Percentiles rank a stretch among this genome's conserved stretches.
Evolutionary conservation across 1,284 basidiomycete genomes (phyloP).

Genomic region (Heterobasidion irregulare): DNA sequence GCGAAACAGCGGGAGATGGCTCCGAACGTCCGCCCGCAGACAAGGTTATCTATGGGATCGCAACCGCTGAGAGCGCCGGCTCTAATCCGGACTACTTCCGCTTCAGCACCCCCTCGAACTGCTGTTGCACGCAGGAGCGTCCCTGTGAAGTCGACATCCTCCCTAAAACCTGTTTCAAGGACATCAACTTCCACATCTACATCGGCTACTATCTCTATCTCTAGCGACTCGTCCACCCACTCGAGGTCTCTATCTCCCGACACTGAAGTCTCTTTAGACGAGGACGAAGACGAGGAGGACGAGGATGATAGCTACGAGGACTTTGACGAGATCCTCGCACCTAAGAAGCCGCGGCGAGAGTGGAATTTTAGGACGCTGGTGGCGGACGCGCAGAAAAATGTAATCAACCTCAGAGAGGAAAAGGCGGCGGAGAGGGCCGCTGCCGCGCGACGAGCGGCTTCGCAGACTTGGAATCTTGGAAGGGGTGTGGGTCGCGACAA

Average conservation of each 20-base stretch:
- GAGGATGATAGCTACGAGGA: neutral
- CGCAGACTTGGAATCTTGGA: constrained; percentile 1
- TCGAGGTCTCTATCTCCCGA: neutral
- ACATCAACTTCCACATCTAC: neutral
- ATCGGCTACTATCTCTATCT: neutral
- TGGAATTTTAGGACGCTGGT: constrained; percentile 26
- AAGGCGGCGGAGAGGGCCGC: constrained; percentile 5
- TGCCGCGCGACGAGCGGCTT: no score
- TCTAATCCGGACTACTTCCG: neutral
- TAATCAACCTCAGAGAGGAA: constrained; percentile 26
- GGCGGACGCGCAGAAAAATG: constrained; percentile 33
- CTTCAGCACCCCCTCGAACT: neutral
- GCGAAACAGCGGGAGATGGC: neutral
- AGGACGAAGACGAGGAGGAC: neutral
- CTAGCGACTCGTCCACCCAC: neutral
- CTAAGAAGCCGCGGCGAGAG: neutral
- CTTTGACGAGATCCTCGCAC: neutral
- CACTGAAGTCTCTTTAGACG: neutral
- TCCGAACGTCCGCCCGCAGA: neutral
- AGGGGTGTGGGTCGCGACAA: neutral
- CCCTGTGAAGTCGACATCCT: neutral
- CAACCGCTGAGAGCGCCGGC: neutral
- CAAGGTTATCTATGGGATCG: neutral
- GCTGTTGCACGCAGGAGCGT: neutral
- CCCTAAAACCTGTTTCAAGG: neutral